Percentiles rank a stretch among this genome's conserved stretches.
Evolutionary conservation across 129 eudicot species (phyloP).

Genomic region (Heracleum sosnowskyi): DNA sequence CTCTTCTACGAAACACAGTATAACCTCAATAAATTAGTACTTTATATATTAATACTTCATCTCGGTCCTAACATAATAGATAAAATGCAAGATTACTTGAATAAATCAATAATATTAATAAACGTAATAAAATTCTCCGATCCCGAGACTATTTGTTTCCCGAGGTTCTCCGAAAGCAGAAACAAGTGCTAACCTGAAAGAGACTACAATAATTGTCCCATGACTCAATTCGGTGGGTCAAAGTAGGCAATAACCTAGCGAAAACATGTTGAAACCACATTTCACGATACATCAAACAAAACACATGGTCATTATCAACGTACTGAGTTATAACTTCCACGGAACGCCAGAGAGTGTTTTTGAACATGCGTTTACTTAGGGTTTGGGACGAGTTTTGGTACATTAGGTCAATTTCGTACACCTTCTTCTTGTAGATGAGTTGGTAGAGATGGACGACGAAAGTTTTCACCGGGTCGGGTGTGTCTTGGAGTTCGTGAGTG

Average conservation of each 20-base stretch:
- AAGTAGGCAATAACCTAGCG: conserved; percentile 59
- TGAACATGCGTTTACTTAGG: conserved; percentile 70
- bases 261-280: conserved; percentile 89
- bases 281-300: conserved; percentile 78
- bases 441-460: conserved; percentile 91
- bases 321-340: conserved; percentile 73
- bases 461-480: conserved; percentile 85
- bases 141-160: too few species aligned
- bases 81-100: too few species aligned
- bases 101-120: too few species aligned
- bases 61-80: too few species aligned
- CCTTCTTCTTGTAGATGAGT: conserved; percentile 81
- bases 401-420: conserved; percentile 97
- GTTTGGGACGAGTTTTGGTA: conserved; percentile 77
- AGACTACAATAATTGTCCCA: conserved; percentile 92
- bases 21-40: too few species aligned
- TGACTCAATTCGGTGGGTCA: conserved; percentile 73
- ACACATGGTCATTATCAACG: conserved; percentile 84
- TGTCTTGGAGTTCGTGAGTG: conserved; percentile 2
- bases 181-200: conserved; percentile 41
- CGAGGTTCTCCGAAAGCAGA: too few species aligned
- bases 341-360: conserved; percentile 85
- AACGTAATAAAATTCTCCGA: too few species aligned
- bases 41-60: too few species aligned
- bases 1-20: too few species aligned